Conservation (phyloP, 306 rosid genomes). For the Lotus japonicus region DNA sequence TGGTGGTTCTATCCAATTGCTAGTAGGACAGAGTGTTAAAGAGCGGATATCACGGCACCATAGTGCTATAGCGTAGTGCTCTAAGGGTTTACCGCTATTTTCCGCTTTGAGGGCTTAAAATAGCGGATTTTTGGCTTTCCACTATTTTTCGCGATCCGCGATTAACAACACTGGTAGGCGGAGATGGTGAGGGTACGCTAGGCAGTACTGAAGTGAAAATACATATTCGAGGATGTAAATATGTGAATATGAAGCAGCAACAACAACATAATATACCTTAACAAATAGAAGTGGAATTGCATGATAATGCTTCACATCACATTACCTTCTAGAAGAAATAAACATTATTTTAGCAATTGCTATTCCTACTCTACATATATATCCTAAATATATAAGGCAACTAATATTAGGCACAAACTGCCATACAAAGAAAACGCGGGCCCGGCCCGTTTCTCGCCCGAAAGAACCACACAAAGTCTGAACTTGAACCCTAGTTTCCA, state of each 20-base stretch:
- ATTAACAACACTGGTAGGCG: neutral
- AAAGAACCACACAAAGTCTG: no score
- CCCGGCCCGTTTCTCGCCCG: no score
- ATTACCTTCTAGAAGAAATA: neutral
- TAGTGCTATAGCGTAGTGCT: no score
- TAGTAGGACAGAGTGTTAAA: no score
- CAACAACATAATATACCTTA: neutral
- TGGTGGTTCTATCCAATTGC: neutral
- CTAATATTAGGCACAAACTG: neutral
- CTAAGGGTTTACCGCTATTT: no score
- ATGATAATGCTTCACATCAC: neutral
- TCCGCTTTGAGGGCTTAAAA: no score
- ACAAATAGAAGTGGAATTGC: neutral
- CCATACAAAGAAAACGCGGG: neutral
- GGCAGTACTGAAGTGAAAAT: neutral
- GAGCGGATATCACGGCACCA: no score
- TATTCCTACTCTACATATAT: neutral
- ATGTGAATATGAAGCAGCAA: neutral
- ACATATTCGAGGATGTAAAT: neutral
- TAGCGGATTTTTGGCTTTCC: no score
- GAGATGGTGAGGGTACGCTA: neutral
- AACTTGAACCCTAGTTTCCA: no score
- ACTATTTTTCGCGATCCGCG: no score
- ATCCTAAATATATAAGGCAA: conserved; percentile 9
- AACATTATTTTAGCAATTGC: neutral